Evolutionary conservation across 2,329 filamentous ascomycete species (phyloP).

Genomic region (Colletotrichum trifolii): DNA sequence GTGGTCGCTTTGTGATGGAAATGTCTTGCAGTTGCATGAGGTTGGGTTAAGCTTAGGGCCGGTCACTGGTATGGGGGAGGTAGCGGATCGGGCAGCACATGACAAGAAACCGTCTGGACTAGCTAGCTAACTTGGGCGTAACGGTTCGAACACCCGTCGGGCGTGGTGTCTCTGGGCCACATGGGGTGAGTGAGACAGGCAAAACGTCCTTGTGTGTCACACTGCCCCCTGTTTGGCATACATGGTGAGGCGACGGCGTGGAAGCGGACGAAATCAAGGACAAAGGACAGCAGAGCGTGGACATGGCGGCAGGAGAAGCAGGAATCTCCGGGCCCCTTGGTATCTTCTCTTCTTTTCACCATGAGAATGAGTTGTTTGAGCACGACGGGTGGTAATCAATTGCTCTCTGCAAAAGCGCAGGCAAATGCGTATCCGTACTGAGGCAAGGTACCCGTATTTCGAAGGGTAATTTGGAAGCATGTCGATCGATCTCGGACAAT

Average conservation of each 20-base stretch:
- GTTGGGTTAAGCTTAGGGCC: conserved; percentile 28
- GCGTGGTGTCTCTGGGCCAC: conserved; percentile 15
- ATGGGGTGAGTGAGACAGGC: conserved; percentile 11
- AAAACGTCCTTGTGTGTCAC: conserved; percentile 18
- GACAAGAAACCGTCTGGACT: too few relatives aligned
- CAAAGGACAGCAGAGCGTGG: neutral
- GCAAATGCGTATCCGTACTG: too few relatives aligned
- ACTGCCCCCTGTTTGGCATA: neutral
- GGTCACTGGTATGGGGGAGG: neutral
- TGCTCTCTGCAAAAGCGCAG: too few relatives aligned
- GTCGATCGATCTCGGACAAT: conserved; percentile 37
- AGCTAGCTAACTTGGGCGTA: neutral
- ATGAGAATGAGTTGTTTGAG: neutral
- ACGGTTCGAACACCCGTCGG: neutral
- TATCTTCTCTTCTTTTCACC: conserved; percentile 2
- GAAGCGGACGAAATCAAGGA: neutral
- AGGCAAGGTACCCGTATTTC: neutral
- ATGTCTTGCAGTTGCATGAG: conserved; percentile 28
- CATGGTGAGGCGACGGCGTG: neutral
- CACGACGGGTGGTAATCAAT: too few relatives aligned
- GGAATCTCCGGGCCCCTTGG: conserved; percentile 13
- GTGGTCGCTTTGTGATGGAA: neutral
- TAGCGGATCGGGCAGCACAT: neutral
- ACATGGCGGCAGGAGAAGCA: conserved; percentile 6
- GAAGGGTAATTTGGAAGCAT: conserved; percentile 24